These are phyloP conservation scores for Stentor roeselii DNA, from an alignment of 73 alveolate species.

Conservation along the genomic window DNA sequence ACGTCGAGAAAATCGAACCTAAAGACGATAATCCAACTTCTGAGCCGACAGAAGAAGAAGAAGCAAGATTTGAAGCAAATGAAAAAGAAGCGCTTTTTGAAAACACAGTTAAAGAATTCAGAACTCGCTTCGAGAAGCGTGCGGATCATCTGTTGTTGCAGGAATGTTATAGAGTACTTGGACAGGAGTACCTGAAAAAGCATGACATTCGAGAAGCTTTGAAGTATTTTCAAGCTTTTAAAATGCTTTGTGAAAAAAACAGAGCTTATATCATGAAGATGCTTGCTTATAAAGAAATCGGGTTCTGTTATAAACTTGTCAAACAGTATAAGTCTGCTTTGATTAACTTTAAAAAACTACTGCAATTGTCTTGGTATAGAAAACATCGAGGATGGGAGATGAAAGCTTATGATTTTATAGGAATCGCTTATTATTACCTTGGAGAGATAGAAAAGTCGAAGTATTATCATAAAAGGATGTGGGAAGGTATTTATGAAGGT, in stretches of 20 bases:
- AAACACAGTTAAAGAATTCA: too few species aligned
- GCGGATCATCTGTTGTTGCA: too few species aligned
- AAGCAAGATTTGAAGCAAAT: too few species aligned
- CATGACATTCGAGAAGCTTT: conserved; percentile 43
- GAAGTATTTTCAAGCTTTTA: conserved; percentile 28
- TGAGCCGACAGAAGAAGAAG: too few species aligned
- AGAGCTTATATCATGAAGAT: conserved; percentile 21
- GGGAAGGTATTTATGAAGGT: conserved; percentile 47
- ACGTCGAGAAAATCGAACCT: too few species aligned
- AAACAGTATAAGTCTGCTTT: conserved; percentile 45
- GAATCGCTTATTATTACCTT: conserved; percentile 48
- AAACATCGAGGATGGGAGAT: conserved; percentile 42
- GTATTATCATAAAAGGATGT: conserved; percentile 52
- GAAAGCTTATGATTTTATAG: conserved; percentile 47
- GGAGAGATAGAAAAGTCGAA: conserved; percentile 51
- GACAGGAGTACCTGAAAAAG: too few species aligned
- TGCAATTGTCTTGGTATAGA: conserved; percentile 47
- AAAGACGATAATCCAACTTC: too few species aligned
- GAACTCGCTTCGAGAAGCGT: too few species aligned
- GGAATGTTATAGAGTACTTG: too few species aligned
- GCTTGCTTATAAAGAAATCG: conserved; percentile 45
- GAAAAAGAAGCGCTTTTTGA: too few species aligned
- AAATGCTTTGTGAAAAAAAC: conserved; percentile 43
- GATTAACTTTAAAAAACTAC: conserved; percentile 38
- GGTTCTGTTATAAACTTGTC: conserved; percentile 39